Base-by-base conservation (phyloP, 202 grass and related monocot genomes). In the Saccharum hybrid region DNA sequence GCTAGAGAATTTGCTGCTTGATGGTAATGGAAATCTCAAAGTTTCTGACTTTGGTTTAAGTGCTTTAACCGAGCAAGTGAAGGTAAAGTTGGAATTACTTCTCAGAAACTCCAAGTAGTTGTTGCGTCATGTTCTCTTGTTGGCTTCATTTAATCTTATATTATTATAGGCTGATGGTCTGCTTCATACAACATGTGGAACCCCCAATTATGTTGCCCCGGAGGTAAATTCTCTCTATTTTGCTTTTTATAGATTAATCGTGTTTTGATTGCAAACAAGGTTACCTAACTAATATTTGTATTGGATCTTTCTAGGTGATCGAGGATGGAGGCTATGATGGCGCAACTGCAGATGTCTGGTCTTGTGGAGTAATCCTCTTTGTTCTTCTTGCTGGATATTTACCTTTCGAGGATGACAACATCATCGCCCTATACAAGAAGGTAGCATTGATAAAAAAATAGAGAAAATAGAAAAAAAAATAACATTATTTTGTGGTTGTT, bases 1-100 rank as follows among this genome's bases (percentile, higher is more conserved):
- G 94, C 82, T 92, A 78, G 94, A 97, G 56, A 97, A 97, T 87
- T 73, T 97, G 75, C 83, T 97, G 23, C 90, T 97, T 77, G 94
- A 97, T 86, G 90, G 70, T 42, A 69, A 48, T 82, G 94, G 94
- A 57, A 94, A 92, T 52, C 86, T 97, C 75, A 97, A 97, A 91
- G 90, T 97, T 63, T 92, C 94, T 22, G 94, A 97, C 82, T 97
- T 97, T 66, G 94, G 94, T 36, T 87, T 97, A 89, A 97, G 94
- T 83, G 92, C 94, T 82, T 88, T 94, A 88, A 94, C 86, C 4
- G 92, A 97, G 68, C 94, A 97, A 91, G 56, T 94, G 51, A 94
- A 88, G 90, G 94, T 97, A 92, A n/a, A 12, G 14, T 67, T 66
- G 45, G 9, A 76, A 76, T 37, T 34, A 59, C 28, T 45, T 81